Conservation (phyloP, 306 rosid species). For the Datisca glomerata region DNA sequence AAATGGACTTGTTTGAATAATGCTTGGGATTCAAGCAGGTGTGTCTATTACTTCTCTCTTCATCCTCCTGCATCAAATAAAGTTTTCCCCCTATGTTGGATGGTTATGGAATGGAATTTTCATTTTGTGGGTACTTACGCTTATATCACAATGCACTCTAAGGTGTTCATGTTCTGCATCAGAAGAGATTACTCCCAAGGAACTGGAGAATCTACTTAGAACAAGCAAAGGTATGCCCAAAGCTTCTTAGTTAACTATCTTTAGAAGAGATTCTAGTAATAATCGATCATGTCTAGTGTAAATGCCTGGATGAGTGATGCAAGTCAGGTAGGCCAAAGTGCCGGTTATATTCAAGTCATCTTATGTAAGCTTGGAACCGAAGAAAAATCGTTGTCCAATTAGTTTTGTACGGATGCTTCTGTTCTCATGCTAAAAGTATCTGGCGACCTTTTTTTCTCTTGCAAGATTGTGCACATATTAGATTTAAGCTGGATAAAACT, state of each 20-base stretch:
- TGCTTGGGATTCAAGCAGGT: slow-evolving; percentile 85
- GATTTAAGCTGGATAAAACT: slow-evolving; percentile 4
- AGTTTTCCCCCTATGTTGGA: slow-evolving; percentile 7
- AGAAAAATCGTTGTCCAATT: not conserved
- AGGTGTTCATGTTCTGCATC: slow-evolving; percentile 63
- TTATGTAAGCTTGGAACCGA: not conserved
- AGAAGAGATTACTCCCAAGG: slow-evolving; percentile 57
- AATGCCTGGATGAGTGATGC: slow-evolving; percentile 3
- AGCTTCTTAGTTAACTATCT: not conserved
- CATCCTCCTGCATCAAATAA: slow-evolving; percentile 1
- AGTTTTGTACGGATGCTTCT: not conserved
- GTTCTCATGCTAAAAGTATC: slow-evolving; percentile 1
- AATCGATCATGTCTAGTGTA: not conserved
- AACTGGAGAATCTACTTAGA: slow-evolving; percentile 59
- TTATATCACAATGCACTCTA: slow-evolving; percentile 12
- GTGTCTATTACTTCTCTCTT: slow-evolving; percentile 11
- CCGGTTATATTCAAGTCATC: not conserved
- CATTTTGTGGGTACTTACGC: not conserved
- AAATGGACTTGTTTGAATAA: slow-evolving; percentile 86
- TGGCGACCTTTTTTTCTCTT: not conserved
- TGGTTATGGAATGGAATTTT: slow-evolving; percentile 12
- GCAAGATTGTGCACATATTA: not conserved
- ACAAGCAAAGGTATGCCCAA: slow-evolving; percentile 47
- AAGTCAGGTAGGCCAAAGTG: not conserved
- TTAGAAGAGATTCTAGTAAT: not conserved